Evolutionary conservation across 1,139 yeast genomes (phyloP).

Genomic region (Pichia sp.): DNA sequence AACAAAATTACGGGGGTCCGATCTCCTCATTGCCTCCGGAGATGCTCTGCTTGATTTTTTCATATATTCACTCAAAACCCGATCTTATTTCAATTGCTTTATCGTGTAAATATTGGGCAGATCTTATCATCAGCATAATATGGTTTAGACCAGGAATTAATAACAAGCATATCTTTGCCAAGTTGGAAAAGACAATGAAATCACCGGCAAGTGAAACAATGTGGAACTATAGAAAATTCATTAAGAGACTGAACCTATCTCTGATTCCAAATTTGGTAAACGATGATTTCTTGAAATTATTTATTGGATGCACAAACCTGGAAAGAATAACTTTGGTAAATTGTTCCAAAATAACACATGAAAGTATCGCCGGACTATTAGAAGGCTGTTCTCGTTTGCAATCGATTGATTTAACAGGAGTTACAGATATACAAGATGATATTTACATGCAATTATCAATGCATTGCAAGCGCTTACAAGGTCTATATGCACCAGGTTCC

Average conservation of each 20-base stretch:
- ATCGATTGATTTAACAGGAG: conserved; percentile 87
- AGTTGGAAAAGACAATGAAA: conserved; percentile 53
- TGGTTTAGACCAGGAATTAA: conserved; percentile 89
- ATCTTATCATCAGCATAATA: conserved; percentile 69
- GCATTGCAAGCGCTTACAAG: conserved; percentile 76
- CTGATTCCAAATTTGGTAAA: conserved; percentile 65
- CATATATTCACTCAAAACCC: conserved; percentile 54
- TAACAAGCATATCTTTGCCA: conserved; percentile 44
- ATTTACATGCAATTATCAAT: conserved; percentile 66
- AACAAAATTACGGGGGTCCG: conserved; percentile 18
- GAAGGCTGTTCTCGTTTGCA: conserved; percentile 66
- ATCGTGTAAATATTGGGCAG: conserved; percentile 81
- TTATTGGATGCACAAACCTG: conserved; percentile 64
- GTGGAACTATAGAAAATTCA: conserved; percentile 70
- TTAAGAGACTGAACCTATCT: conserved; percentile 77
- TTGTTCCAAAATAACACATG: conserved; percentile 62
- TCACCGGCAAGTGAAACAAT: conserved; percentile 46
- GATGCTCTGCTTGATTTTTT: conserved; percentile 65
- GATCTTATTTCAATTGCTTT: conserved; percentile 68
- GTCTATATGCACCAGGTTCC: conserved; percentile 86
- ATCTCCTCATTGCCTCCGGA: conserved; percentile 68
- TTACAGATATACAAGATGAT: conserved; percentile 62
- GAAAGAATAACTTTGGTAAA: conserved; percentile 84
- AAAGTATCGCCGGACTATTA: conserved; percentile 58
- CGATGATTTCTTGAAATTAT: conserved; percentile 55